A percentile compares a stretch with the other conserved stretches of the same genome.
phyloP scores from a whole-genome alignment of 345 rosid species.

The Brassica carinata region DNA sequence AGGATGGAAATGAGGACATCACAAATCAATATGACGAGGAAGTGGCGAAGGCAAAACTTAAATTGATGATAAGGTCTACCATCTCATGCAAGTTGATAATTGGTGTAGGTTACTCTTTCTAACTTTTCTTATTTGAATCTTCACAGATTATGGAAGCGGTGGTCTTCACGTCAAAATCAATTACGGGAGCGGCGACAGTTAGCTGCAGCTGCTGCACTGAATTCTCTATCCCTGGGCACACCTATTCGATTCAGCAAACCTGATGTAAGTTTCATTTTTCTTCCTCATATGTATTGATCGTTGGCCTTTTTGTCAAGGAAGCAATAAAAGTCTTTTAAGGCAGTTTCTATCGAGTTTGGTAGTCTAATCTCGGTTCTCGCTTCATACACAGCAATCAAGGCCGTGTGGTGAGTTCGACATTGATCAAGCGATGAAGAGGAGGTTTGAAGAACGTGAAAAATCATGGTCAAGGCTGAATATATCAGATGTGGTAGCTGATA shows the following conservation, averaged over 20 bases:
- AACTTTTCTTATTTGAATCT: conserved; percentile 20
- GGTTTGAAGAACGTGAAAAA: conserved; percentile 58
- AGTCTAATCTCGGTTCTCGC: conserved; percentile 27
- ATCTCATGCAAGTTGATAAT: conserved; percentile 24
- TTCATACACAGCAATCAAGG: conserved; percentile 50
- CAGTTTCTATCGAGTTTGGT: conserved; percentile 24
- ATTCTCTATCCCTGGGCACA: conserved; percentile 73
- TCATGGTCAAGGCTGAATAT: conserved; percentile 90
- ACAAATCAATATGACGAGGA: conserved; percentile 52
- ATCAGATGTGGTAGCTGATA: conserved; percentile 62
- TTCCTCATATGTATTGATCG: background rate
- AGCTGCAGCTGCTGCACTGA: conserved; percentile 71
- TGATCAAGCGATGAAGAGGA: conserved; percentile 67
- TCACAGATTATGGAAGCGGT: conserved; percentile 85
- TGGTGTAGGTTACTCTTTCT: background rate
- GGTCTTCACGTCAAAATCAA: conserved; percentile 56
- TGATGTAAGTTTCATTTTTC: conserved; percentile 54
- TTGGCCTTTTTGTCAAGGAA: conserved; percentile 12
- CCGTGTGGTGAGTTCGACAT: conserved; percentile 56
- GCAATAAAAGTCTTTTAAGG: conserved; percentile 3
- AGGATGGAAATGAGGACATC: conserved; percentile 43
- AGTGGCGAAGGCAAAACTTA: conserved; percentile 78
- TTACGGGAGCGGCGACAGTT: conserved; percentile 66
- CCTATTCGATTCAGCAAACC: conserved; percentile 54
- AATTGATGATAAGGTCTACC: conserved; percentile 76